Conservation (phyloP, 2,329 filamentous ascomycete genomes). For the Colletotrichum plurivorum region DNA sequence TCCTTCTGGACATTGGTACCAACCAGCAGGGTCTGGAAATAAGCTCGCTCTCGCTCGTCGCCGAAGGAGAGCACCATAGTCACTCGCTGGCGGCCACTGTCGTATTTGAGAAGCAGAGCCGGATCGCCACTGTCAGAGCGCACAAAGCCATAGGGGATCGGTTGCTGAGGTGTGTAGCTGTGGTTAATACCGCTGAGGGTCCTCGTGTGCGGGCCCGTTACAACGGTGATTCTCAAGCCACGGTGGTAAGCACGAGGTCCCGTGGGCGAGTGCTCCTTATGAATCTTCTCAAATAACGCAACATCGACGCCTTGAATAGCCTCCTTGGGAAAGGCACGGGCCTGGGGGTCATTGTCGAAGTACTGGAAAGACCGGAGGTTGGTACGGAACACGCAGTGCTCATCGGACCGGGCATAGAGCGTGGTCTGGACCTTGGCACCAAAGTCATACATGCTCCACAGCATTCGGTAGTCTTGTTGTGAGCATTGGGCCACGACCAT, state of each 20-base stretch:
- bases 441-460: conserved; percentile 90
- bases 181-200: conserved; percentile 84
- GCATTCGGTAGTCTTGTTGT: conserved; percentile 82
- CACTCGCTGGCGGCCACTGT: conserved; percentile 75
- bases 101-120: conserved; percentile 79
- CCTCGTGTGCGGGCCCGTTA: conserved; percentile 83
- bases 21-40: conserved; percentile 80
- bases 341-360: conserved; percentile 79
- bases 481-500: conserved; percentile 78
- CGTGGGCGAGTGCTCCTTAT: conserved; percentile 78
- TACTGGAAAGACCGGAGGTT: conserved; percentile 84
- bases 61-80: conserved; percentile 84
- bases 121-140: conserved; percentile 79
- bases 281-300: conserved; percentile 80
- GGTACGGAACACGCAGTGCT: conserved; percentile 77
- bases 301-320: conserved; percentile 79
- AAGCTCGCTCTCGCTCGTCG: conserved; percentile 78
- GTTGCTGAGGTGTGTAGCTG: conserved; percentile 73
- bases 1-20: conserved; percentile 77
- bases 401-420: conserved; percentile 77
- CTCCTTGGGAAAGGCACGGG: conserved; percentile 82
- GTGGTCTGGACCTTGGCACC: conserved; percentile 81
- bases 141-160: conserved; percentile 84
- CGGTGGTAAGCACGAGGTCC: conserved; percentile 81
- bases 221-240: conserved; percentile 83